Percentiles rank a stretch among this genome's conserved stretches.
Evolutionary conservation across 2,329 filamentous ascomycete species (phyloP).

Genomic region (Sclerotinia borealis): DNA sequence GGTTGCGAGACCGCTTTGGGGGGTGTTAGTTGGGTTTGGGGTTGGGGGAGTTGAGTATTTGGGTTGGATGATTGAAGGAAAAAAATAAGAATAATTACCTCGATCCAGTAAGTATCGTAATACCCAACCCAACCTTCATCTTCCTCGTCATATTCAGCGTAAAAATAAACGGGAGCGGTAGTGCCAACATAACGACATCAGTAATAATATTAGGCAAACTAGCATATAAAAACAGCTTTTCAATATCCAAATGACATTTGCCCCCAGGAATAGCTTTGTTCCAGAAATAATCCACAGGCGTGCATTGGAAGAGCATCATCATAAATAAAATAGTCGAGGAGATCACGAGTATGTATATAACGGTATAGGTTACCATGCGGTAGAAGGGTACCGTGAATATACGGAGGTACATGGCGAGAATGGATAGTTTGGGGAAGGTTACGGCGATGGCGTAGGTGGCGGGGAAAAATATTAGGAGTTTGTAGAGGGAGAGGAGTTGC

Average conservation of each 20-base stretch:
- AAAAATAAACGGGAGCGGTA: conserved; percentile 33
- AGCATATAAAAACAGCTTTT: conserved; percentile 39
- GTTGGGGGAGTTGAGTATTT: background rate
- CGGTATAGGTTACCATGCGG: conserved; percentile 13
- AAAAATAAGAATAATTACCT: background rate
- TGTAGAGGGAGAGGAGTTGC: background rate
- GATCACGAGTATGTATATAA: conserved; percentile 8
- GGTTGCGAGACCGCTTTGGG: conserved; percentile 11
- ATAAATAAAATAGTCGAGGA: conserved; percentile 8
- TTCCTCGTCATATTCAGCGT: conserved; percentile 26
- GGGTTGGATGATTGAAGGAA: background rate
- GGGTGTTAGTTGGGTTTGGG: background rate
- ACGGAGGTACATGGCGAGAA: conserved; percentile 17
- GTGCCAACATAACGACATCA: conserved; percentile 34
- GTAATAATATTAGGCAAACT: conserved; percentile 38
- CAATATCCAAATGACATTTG: conserved; percentile 13
- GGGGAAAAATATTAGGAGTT: conserved; percentile 10
- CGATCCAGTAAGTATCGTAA: conserved; percentile 9
- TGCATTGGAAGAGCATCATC: conserved; percentile 17
- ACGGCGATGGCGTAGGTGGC: conserved; percentile 11
- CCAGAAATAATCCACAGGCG: conserved; percentile 17
- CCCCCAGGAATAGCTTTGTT: conserved; percentile 15
- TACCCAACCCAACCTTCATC: conserved; percentile 5
- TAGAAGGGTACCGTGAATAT: conserved; percentile 15
- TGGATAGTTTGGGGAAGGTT: conserved; percentile 16